Evolutionary conservation across 805 yeast species (phyloP), one percentile per base, ranked within the genome.

Genomic region (Priceomyces melissophilus): DNA sequence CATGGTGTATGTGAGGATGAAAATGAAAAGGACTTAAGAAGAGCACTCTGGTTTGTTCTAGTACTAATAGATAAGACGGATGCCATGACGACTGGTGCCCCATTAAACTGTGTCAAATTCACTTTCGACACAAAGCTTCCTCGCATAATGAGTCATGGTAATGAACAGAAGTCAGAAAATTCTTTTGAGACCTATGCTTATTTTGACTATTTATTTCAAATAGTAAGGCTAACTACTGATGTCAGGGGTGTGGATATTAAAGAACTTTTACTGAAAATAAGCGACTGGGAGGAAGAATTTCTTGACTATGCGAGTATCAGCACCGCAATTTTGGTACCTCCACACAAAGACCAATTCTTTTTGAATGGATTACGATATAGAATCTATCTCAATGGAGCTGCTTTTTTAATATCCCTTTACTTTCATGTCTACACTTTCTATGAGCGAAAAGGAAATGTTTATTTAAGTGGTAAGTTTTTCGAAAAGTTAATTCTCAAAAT

Each of bases 41-140:
- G 84, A 48, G 78, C 76, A 44, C 63, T 77, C 4, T 79, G 84
- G 84, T 73, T 68, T 50, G 58, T 63, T 15, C 53, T 79, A 27
- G 58, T 75, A 14, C 49, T 69, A 1, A 44, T 66, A 34, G 83
- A 79, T 47, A 44, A 63, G 2, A 56, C 58, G 29, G 75, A 71
- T 39, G 64, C 74, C 14, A 53, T 67, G 39, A 61, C 63, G 10
- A 56, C 67, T 35, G 84, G 84, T 1, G 65, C 66, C 16, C 73
- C 78, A 0, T 54, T 67, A 16, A 46, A 63, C n/a, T 63, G 71
- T 13, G 53, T 53, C 40, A 55, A 56, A 1, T 63, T 64, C n/a
- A 58, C 59, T 34, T 78, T 56, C 47, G 82, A 78, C 47, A 76
- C 82, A 0, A 50, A 61, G 42, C 43, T 71, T 1, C 84, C 84